These are phyloP conservation scores for Sclerotinia glacialis DNA, from an alignment of 2,329 filamentous ascomycete genomes.

Conservation along the genomic window DNA sequence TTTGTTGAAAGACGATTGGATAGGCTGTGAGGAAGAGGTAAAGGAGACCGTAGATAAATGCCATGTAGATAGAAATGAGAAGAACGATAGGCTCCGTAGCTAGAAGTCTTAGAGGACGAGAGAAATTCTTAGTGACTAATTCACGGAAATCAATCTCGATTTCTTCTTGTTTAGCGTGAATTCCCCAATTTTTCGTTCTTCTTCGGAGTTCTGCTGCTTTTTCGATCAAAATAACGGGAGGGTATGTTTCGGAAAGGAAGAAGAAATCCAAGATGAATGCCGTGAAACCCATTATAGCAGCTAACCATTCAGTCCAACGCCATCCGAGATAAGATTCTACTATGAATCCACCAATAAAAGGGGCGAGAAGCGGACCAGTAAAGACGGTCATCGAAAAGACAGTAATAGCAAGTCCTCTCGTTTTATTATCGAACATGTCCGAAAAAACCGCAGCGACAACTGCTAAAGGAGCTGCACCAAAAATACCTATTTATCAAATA, in stretches of 20 bases:
- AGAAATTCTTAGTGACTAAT: conserved; percentile 55
- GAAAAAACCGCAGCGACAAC: conserved; percentile 69
- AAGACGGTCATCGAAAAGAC: conserved; percentile 63
- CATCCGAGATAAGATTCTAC: conserved; percentile 61
- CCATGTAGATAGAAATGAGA: conserved; percentile 67
- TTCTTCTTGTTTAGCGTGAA: conserved; percentile 70
- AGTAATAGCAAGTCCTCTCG: conserved; percentile 56
- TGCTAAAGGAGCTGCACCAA: conserved; percentile 66
- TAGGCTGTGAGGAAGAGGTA: conserved; percentile 87
- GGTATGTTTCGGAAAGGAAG: conserved; percentile 68
- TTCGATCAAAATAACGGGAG: conserved; percentile 60
- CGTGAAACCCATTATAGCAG: conserved; percentile 60
- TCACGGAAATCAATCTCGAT: conserved; percentile 65
- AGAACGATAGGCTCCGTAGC: conserved; percentile 68
- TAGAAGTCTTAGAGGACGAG: conserved; percentile 46
- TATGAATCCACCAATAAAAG: conserved; percentile 68
- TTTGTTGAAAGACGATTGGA: conserved; percentile 70
- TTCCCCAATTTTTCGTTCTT: conserved; percentile 65
- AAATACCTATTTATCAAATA: conserved; percentile 46
- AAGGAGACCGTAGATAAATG: conserved; percentile 73
- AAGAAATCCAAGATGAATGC: conserved; percentile 59
- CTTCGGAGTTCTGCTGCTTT: conserved; percentile 62
- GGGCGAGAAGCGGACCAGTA: conserved; percentile 63
- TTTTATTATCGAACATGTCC: conserved; percentile 67
- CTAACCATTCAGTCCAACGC: conserved; percentile 70